Evolutionary conservation across 2,329 filamentous ascomycete species (phyloP).

Genomic region (Dothistroma pini): DNA sequence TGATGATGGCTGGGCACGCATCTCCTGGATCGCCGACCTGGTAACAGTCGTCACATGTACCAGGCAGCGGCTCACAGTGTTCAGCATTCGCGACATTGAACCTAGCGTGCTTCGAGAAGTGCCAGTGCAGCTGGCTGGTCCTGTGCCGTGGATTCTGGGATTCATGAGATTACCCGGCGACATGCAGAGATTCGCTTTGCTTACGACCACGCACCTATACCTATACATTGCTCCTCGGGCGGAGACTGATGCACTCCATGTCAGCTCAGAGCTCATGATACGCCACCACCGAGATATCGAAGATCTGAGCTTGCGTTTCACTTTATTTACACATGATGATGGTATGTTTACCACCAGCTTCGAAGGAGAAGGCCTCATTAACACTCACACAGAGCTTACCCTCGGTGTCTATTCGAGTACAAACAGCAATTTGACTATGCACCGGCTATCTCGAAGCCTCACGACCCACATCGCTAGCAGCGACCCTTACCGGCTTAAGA

Average conservation of each 20-base stretch:
- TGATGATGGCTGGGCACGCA: conserved; percentile 50
- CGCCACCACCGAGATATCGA: conserved; percentile 54
- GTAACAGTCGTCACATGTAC: conserved; percentile 53
- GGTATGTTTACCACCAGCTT: conserved; percentile 25
- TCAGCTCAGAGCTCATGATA: conserved; percentile 37
- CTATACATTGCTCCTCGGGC: conserved; percentile 30
- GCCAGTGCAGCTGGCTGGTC: conserved; percentile 27
- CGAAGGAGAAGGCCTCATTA: background rate
- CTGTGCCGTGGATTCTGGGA: conserved; percentile 54
- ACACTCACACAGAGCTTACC: background rate
- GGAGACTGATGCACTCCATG: conserved; percentile 27
- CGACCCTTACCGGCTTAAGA: background rate
- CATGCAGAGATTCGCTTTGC: conserved; percentile 38
- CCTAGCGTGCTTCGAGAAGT: conserved; percentile 18
- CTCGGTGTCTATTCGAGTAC: conserved; percentile 13
- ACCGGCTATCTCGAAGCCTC: background rate
- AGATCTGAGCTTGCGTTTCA: conserved; percentile 49
- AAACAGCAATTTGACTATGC: background rate
- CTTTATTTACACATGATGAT: conserved; percentile 29
- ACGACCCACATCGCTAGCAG: background rate
- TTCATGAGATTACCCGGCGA: conserved; percentile 48
- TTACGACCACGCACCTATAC: conserved; percentile 54
- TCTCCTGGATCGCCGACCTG: conserved; percentile 48
- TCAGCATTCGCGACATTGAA: conserved; percentile 31
- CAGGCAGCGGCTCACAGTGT: conserved; percentile 39